Evolutionary conservation across 345 rosid species (phyloP).

Genomic region (Pugionium cornutum): DNA sequence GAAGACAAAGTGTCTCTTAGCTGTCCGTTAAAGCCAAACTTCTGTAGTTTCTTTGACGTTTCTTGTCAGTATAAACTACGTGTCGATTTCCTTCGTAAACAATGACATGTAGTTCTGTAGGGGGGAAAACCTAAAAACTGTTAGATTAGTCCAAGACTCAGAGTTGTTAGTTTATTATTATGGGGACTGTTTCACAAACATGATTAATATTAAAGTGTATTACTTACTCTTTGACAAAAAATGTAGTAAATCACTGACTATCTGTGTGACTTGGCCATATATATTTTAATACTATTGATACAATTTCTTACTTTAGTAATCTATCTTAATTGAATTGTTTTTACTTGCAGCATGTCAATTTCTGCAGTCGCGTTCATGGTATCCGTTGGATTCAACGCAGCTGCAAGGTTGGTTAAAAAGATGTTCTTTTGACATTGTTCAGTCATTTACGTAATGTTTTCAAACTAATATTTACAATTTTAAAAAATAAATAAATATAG

Average conservation of each 20-base stretch:
- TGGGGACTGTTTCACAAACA: too few species aligned
- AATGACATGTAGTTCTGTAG: background rate
- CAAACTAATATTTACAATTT: too few species aligned
- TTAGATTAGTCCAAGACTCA: too few species aligned
- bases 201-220: too few species aligned
- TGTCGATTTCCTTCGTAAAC: background rate
- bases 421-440: background rate
- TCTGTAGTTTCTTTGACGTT: background rate
- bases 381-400: conserved; percentile 73
- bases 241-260: too few species aligned
- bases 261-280: too few species aligned
- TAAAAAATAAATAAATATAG: conserved; percentile 23
- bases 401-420: conserved; percentile 53
- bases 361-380: conserved; percentile 63
- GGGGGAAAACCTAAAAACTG: too few species aligned
- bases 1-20: background rate
- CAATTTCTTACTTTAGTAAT: background rate
- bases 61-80: conserved; percentile 6
- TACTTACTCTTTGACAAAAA: too few species aligned
- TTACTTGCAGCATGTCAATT: conserved; percentile 56
- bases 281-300: too few species aligned
- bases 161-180: too few species aligned
- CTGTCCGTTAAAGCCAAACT: background rate
- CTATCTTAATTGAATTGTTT: background rate
- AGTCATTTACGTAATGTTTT: background rate